phyloP scores from a whole-genome alignment of 179 eudicot genomes.

The Corrigiola litoralis region DNA sequence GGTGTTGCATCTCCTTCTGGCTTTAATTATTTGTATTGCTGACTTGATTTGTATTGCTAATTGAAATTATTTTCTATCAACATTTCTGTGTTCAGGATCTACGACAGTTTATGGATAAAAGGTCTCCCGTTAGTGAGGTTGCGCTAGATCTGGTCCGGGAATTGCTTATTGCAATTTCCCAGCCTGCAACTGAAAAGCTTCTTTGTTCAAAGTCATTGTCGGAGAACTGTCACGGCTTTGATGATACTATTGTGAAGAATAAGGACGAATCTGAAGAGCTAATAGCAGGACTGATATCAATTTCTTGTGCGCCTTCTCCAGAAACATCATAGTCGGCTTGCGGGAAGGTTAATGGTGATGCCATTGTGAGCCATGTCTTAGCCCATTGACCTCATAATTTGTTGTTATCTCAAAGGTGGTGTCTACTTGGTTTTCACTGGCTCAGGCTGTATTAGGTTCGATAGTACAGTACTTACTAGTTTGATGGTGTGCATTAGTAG shows the following conservation, averaged over 20 bases:
- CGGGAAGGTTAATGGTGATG: not conserved
- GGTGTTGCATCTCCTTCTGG: no score
- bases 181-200: conserved; percentile 10
- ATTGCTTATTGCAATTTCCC: conserved; percentile 18
- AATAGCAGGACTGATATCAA: conserved; percentile 11
- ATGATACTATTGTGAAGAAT: not conserved
- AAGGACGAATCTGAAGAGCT: not conserved
- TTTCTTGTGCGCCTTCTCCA: not conserved
- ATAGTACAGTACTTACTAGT: no score
- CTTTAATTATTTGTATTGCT: not conserved
- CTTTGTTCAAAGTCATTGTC: not conserved
- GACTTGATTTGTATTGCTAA: no score
- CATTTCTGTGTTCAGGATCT: conserved; percentile 2
- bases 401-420: no score
- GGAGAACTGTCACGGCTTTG: not conserved
- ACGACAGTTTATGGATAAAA: conserved; percentile 15
- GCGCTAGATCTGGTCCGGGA: conserved; percentile 10
- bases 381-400: not conserved
- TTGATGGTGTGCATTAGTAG: no score
- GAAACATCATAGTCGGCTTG: not conserved
- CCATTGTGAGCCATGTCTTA: not conserved
- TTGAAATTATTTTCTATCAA: no score
- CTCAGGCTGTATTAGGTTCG: no score
- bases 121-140: not conserved
- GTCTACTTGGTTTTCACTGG: no score